Evolutionary conservation across 2,329 filamentous ascomycete species (phyloP).

Genomic region (Juglanconis juglandina): DNA sequence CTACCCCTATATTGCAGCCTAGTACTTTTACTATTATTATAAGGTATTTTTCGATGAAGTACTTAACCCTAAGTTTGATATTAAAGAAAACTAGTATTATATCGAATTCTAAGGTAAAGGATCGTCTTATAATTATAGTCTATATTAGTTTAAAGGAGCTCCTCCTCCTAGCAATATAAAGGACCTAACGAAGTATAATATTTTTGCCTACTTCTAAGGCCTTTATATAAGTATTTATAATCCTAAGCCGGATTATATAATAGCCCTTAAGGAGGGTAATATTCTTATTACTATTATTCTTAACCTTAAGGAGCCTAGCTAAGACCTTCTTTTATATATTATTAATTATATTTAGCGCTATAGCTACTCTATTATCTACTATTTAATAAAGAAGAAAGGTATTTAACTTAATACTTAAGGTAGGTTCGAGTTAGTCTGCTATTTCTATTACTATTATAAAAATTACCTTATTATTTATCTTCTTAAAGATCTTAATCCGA

Average conservation of each 20-base stretch:
- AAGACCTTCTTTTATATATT: background rate
- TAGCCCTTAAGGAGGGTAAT: background rate
- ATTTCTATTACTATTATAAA: background rate
- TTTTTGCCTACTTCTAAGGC: background rate
- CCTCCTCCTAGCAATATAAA: background rate
- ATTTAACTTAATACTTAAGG: background rate
- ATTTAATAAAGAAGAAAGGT: background rate
- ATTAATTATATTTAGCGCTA: background rate
- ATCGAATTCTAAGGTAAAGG: background rate
- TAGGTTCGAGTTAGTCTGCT: background rate
- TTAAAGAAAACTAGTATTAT: background rate
- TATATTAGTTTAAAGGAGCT: background rate
- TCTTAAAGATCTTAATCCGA: background rate
- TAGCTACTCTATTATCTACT: background rate
- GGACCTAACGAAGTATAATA: background rate
- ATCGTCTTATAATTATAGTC: background rate
- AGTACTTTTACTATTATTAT: background rate
- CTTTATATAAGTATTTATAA: background rate
- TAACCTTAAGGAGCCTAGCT: background rate
- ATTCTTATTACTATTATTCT: background rate
- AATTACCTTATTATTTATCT: background rate
- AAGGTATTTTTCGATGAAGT: background rate
- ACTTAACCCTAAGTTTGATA: background rate
- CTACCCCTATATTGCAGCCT: background rate
- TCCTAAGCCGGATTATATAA: background rate